phyloP scores from a whole-genome alignment of 108 stramenopile species.

The Seminavis robusta region DNA sequence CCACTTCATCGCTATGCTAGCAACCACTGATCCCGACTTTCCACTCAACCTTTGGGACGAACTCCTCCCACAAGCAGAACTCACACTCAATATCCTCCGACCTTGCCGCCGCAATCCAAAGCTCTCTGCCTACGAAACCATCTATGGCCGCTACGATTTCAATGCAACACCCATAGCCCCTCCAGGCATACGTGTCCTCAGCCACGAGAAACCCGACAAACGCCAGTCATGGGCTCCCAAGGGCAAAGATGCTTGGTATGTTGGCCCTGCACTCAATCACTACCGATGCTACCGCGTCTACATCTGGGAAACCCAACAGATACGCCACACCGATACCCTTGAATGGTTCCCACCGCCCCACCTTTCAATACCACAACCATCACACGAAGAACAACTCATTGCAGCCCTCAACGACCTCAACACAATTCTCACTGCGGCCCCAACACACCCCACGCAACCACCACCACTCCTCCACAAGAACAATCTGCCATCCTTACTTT shows the following conservation, averaged over 20 bases:
- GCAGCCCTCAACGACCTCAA: neutral
- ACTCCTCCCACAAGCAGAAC: conserved; percentile 27
- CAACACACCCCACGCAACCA: neutral
- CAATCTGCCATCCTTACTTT: neutral
- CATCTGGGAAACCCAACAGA: neutral
- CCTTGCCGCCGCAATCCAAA: conserved; percentile 14
- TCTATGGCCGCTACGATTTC: conserved; percentile 20
- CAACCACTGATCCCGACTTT: conserved; percentile 21
- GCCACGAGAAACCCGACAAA: conserved; percentile 25
- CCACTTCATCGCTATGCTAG: conserved; percentile 26
- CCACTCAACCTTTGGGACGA: conserved; percentile 25
- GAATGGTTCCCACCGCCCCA: conserved; percentile 19
- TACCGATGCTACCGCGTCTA: conserved; percentile 20
- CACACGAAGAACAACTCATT: conserved; percentile 1
- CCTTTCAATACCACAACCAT: neutral
- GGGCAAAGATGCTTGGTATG: conserved; percentile 32
- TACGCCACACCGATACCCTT: conserved; percentile 9
- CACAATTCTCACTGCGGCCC: too few species aligned
- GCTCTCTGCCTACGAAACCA: conserved; percentile 12
- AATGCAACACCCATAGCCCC: conserved; percentile 10
- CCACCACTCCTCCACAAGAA: neutral
- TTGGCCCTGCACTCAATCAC: conserved; percentile 27
- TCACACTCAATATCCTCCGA: conserved; percentile 31
- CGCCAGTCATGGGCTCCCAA: conserved; percentile 18
- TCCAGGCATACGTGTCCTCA: conserved; percentile 26